Evolutionary conservation across 176 grass and related monocot genomes (phyloP).

Genomic region (Carex pumila): DNA sequence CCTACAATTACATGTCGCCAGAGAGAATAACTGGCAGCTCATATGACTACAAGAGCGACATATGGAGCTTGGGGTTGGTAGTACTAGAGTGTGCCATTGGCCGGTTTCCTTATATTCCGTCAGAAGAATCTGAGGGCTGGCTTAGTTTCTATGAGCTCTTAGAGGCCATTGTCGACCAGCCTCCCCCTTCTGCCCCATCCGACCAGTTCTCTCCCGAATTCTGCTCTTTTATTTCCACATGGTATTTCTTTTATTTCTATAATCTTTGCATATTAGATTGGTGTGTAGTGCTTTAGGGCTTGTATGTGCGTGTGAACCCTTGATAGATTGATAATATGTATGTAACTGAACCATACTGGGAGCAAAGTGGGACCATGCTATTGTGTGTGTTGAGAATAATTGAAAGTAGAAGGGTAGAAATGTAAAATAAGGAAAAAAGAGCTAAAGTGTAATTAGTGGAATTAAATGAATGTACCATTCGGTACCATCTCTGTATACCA

Average conservation of each 20-base stretch:
- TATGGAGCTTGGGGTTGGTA: slow-evolving; percentile 95
- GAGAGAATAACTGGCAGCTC: slow-evolving; percentile 90
- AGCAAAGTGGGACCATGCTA: not conserved
- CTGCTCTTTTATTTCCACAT: slow-evolving; percentile 80
- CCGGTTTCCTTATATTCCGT: slow-evolving; percentile 77
- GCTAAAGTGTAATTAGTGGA: too few relatives aligned
- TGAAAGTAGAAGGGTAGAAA: too few relatives aligned
- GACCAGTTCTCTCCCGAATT: slow-evolving; percentile 97
- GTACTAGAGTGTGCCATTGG: slow-evolving; percentile 95
- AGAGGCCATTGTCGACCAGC: slow-evolving; percentile 94
- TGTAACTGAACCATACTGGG: not conserved
- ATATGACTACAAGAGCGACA: slow-evolving; percentile 95
- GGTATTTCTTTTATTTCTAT: slow-evolving; percentile 32
- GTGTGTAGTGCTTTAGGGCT: not conserved
- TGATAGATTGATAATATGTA: not conserved
- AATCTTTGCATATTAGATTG: not conserved
- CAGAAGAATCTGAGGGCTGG: slow-evolving; percentile 62
- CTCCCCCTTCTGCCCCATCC: slow-evolving; percentile 72
- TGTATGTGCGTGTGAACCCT: not conserved
- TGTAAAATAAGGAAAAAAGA: too few relatives aligned
- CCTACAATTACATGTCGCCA: slow-evolving; percentile 94
- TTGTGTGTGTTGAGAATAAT: too few relatives aligned
- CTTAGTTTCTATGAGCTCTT: slow-evolving; percentile 92
- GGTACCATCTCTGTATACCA: too few relatives aligned
- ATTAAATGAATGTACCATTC: too few relatives aligned